phyloP scores from a whole-genome alignment of 345 rosid genomes.

The Aurinia saxatilis region DNA sequence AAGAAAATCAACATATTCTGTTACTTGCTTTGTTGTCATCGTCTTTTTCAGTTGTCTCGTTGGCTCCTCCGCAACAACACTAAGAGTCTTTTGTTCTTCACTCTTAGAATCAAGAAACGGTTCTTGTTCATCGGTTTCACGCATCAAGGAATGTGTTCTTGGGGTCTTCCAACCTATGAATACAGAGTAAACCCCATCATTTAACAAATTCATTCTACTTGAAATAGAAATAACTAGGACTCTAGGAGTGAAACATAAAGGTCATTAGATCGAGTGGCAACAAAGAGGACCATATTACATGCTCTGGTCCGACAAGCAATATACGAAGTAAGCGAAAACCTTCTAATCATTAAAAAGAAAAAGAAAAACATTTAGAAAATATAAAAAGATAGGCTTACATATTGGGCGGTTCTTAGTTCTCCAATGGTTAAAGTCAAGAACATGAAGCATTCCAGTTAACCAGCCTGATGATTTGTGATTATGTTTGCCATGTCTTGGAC shows the following conservation, averaged over 20 bases:
- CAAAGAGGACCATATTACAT: too few relatives aligned
- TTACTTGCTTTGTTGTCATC: conserved; percentile 34
- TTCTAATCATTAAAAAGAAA: too few relatives aligned
- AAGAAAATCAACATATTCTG: conserved; percentile 50
- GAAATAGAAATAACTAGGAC: background rate
- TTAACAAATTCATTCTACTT: background rate
- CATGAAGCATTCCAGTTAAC: conserved; percentile 49
- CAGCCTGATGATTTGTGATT: conserved; percentile 47
- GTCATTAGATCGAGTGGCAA: too few relatives aligned
- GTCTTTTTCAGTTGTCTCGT: background rate
- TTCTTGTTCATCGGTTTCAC: conserved; percentile 12
- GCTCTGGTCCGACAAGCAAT: too few relatives aligned
- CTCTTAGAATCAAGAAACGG: conserved; percentile 14
- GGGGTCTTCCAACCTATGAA: conserved; percentile 27
- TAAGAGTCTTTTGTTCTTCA: background rate
- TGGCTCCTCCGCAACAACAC: background rate
- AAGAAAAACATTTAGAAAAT: background rate
- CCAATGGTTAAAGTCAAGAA: conserved; percentile 54
- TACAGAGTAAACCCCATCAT: background rate
- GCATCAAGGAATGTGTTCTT: conserved; percentile 26
- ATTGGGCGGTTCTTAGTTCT: conserved; percentile 25
- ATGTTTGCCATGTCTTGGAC: conserved; percentile 25
- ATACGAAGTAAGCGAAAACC: too few relatives aligned
- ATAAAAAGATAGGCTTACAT: background rate
- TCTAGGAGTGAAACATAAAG: too few relatives aligned